Evolutionary conservation across 345 rosid genomes (phyloP), one percentile per base, ranked within the genome.

Genomic region (Linum usitatissimum): DNA sequence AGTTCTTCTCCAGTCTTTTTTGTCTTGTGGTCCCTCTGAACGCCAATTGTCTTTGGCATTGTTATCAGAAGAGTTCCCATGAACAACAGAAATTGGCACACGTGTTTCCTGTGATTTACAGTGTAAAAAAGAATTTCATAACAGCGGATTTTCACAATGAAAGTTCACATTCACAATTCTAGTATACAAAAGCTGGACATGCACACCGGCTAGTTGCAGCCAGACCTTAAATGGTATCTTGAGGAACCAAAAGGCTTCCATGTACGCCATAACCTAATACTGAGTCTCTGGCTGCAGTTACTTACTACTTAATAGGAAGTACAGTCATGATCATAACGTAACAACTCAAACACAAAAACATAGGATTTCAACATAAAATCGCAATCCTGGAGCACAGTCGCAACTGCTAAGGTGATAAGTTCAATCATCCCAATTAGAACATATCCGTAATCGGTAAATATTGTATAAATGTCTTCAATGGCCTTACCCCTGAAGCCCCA

Each of bases 1-100:
- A 55, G 59, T 55, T 28, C 59, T 19, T 19, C 59, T 55, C 59
- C 59, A 55, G 59, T 55, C 59, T 28, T 55, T 55, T 12, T 55
- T 55, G 14, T 55, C 59, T 19, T 55, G 30, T 18, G 59, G 18
- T 55, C 30, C 59, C 6, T 55, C 59, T 28, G 30, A 19, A 55
- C 59, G 59, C 59, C 59, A 19, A 55, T 28, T 19, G 18, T 55
- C 59, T 28, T 55, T 55, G 30, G 30, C 2, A 28, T n/a, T 55
- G 51, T 45, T 45, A 45, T 45, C 51, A 55, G 59, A 9, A 18
- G 23, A 12, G 8, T 18, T 55, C 59, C 23, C 14, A 55, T 55
- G 59, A 6, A 28, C 30, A 18, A 28, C 6, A 3, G 59, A 19
- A 55, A 4, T 45, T 15, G 59, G 59, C 23, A 28, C 59, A 9